Evolutionary conservation across 106 monocot genomes (phyloP).

Genomic region (Agapanthus africanus): DNA sequence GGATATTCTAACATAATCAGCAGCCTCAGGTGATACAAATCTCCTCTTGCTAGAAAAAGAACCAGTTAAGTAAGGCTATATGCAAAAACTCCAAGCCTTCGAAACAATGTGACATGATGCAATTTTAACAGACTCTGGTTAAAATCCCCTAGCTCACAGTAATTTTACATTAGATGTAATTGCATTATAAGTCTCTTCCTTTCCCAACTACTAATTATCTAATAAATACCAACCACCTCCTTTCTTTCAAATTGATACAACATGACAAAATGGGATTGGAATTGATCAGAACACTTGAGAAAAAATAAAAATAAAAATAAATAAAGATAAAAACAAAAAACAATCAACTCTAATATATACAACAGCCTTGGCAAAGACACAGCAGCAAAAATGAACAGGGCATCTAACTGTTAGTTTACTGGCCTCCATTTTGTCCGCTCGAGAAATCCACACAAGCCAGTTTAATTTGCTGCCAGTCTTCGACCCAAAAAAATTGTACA

Average conservation of each 20-base stretch:
- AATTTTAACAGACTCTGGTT: too few species aligned
- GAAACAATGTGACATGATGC: too few species aligned
- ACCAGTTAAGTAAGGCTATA: too few species aligned
- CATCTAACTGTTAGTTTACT: not conserved
- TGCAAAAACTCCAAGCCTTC: too few species aligned
- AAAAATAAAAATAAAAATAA: too few species aligned
- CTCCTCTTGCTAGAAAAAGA: too few species aligned
- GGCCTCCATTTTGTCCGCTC: too few species aligned
- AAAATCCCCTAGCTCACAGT: not conserved
- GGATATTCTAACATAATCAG: too few species aligned
- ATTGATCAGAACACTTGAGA: not conserved
- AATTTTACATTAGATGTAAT: not conserved
- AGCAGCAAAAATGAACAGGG: constrained; percentile 9
- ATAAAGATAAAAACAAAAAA: too few species aligned
- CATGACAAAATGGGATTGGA: constrained; percentile 1
- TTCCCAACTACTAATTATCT: not conserved
- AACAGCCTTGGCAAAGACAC: constrained; percentile 4
- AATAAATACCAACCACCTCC: not conserved
- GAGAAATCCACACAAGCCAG: too few species aligned
- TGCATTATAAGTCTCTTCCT: not conserved
- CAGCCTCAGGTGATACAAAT: too few species aligned
- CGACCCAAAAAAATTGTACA: constrained; percentile 22
- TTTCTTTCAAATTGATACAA: not conserved
- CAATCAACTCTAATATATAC: constrained; percentile 12
- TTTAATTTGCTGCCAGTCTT: not conserved